A percentile compares a stretch with the other conserved stretches of the same genome.
phyloP scores from a whole-genome alignment of 2,329 filamentous ascomycete genomes.

The Microsporum canis region DNA sequence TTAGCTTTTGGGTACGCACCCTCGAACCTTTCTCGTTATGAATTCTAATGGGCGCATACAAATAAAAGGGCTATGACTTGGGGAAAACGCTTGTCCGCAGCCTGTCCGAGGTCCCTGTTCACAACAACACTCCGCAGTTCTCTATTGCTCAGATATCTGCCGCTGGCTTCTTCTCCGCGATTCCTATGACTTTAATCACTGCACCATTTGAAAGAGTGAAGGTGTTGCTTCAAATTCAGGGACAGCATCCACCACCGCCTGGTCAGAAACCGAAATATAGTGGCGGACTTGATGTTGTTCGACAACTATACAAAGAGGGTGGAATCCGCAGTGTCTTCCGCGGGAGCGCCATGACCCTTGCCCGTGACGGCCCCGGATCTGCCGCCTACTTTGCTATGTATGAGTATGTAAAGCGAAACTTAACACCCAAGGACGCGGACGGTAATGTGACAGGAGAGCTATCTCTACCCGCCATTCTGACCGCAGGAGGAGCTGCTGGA shows the following conservation, averaged over 20 bases:
- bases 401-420: slow-evolving; percentile 78
- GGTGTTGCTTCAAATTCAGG: slow-evolving; percentile 94
- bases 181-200: slow-evolving; percentile 97
- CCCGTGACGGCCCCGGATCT: slow-evolving; percentile 81
- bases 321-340: slow-evolving; percentile 87
- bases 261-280: slow-evolving; percentile 89
- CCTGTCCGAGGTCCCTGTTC: slow-evolving; percentile 50
- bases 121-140: slow-evolving; percentile 54
- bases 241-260: slow-evolving; percentile 70
- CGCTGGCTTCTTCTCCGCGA: slow-evolving; percentile 93
- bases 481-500: slow-evolving; percentile 79
- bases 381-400: slow-evolving; percentile 97
- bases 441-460: slow-evolving; percentile 66
- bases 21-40: background rate
- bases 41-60: slow-evolving; percentile 3
- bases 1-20: slow-evolving; percentile 50
- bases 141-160: slow-evolving; percentile 78
- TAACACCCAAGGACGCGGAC: slow-evolving; percentile 70
- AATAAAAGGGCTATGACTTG: slow-evolving; percentile 73
- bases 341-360: slow-evolving; percentile 78
- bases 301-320: slow-evolving; percentile 83
- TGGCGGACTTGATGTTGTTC: slow-evolving; percentile 79
- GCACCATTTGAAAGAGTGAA: slow-evolving; percentile 98
- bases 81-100: slow-evolving; percentile 76
- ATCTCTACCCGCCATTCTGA: slow-evolving; percentile 69